Evolutionary conservation across 192 early-diverging fungal species (phyloP), one percentile per base, ranked within the genome.

Genomic region (Gonapodya prolifera): DNA sequence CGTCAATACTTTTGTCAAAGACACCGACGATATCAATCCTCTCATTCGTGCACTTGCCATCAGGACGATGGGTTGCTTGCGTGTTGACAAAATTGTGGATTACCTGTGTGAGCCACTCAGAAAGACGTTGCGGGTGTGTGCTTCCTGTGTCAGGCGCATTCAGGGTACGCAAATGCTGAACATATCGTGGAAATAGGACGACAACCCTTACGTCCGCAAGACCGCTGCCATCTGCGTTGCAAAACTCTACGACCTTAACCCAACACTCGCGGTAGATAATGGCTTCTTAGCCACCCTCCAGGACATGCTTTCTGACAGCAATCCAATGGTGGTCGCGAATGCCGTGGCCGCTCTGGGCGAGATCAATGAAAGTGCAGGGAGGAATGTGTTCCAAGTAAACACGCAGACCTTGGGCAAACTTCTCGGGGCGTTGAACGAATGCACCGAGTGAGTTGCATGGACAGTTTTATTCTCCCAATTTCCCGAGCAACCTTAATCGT

Each of bases 301-400:
- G 79, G 94, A 94, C 18, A 86, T 96, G 82, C 86, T 99, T 34
- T 94, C 96, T 1, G 97, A 99, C 81, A 82, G 92, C 0, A 99
- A 98, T 80, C 92, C 96, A 1, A 96, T 99, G 96, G 97, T 95
- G 35, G 92, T 98, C 30, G 93, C 97, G 0, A 99, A 99, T 78
- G 95, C 94, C 1, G 93, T 99, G 33, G 92, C 93, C 16, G 94
- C 96, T 0, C 84, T 99, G 76, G 82, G 88, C 30, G 96, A 99
- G 79, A 99, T 99, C 80, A 89, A 91, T 75, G 93, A 94, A 35
- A 87, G 88, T 29, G 86, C 91, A 2, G 86, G 82, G 35, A 84
- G 83, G 78, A 90, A 91, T 77, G 84, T 96, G 61, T 96, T 97
- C 83, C 80, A 82, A 18, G 86, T 99, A 45, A 94, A 94, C 75